Conservation (phyloP, 345 rosid genomes). For the Streptanthus diversifolius region DNA sequence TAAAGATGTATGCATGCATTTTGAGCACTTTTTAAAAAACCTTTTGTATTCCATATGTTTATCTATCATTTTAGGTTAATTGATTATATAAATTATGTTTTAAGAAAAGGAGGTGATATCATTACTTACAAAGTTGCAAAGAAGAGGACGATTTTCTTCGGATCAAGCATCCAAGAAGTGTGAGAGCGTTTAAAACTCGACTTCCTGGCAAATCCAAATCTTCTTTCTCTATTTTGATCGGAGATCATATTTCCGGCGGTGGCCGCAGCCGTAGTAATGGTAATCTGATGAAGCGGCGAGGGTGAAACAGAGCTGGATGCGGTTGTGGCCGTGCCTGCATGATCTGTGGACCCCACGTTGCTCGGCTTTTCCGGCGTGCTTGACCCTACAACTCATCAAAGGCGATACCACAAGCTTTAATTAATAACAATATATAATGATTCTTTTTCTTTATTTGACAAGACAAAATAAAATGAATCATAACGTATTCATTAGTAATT, state of each 20-base stretch:
- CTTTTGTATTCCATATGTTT: background rate
- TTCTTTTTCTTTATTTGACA: slow-evolving; percentile 16
- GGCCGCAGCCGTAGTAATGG: slow-evolving; percentile 49
- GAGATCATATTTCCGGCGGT: slow-evolving; percentile 27
- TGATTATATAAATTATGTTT: background rate
- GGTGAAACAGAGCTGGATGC: slow-evolving; percentile 16
- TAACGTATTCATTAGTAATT: slow-evolving; percentile 12
- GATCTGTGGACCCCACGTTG: slow-evolving; percentile 36
- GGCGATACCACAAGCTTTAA: slow-evolving; percentile 15
- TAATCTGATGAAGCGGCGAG: slow-evolving; percentile 61
- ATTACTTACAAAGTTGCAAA: slow-evolving; percentile 82
- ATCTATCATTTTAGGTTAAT: background rate
- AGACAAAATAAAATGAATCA: slow-evolving; percentile 25
- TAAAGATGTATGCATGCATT: background rate
- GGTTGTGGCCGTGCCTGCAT: slow-evolving; percentile 20
- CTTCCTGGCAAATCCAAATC: slow-evolving; percentile 43
- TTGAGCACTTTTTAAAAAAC: background rate
- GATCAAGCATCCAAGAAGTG: slow-evolving; percentile 65
- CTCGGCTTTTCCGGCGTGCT: slow-evolving; percentile 58
- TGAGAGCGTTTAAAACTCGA: slow-evolving; percentile 65
- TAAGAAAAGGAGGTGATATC: background rate
- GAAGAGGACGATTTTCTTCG: slow-evolving; percentile 76
- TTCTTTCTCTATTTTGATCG: slow-evolving; percentile 41
- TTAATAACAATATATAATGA: background rate
- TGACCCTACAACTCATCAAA: slow-evolving; percentile 36